Evolutionary conservation across 1,284 basidiomycete species (phyloP), one percentile per base, ranked within the genome.

Genomic region (Stygiomarasmius scandens): DNA sequence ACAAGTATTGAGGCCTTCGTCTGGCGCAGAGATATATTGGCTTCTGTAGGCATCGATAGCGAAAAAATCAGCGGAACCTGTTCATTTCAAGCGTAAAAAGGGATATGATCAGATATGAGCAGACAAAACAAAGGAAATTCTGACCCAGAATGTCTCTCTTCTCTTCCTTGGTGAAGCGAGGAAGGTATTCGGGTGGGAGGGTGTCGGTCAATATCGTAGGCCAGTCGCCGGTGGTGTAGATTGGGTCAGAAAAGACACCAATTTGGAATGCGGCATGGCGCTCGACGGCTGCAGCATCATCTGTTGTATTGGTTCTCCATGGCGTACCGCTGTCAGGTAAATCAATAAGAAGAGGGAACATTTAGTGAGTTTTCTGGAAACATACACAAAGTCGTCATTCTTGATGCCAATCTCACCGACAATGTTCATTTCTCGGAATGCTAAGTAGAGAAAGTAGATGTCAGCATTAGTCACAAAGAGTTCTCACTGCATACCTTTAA

Each of bases 171-270:
- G 76, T 80, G 60, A 81, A 76, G 0, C 78, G 70, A 3, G 79
- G 78, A 16, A 81, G 70, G 56, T 70, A 75, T 0, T 71, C 72
- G 9, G 74, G 71, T 3, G 77, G 74, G 0, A 80, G 64, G 1
- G 74, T 77, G 36, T 80, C 75, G 20, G 70, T 79, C 69, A 80
- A 71, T 25, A 78, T 70, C 32, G 71, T 69, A 2, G 79, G 79
- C 78, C 78, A 81, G 58, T 81, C 77, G 2, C 79, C 79, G 0
- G 76, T 77, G 6, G 64, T 75, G 61, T 77, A 81, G 0, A 77
- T 60, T 11, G 79, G 77, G 52, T 79, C 72, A 19, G 77, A 72
- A 58, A 79, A 80, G 10, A 69, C 67, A 9, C 79, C 79, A 52
- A 81, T 76, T 11, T 70, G 72, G 67, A 81, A 80, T 8, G 78